A percentile compares a stretch with the other conserved stretches of the same genome.
Conservation (phyloP, 2,329 filamentous ascomycete species). For the Botrytis paeoniae region DNA sequence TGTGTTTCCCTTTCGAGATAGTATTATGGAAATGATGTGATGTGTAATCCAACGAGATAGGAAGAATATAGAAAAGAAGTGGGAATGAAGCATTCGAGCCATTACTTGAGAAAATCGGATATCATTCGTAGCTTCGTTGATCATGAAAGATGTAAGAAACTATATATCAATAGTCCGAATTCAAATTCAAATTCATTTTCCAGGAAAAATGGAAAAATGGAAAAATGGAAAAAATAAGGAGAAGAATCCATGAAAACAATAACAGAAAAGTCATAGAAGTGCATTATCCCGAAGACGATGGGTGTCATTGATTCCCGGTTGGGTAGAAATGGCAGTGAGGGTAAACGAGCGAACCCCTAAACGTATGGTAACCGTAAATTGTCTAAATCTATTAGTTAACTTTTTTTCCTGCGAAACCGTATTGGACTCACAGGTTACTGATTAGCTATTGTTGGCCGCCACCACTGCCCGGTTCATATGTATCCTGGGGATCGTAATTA, state of each 20-base stretch:
- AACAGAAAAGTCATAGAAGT: neutral
- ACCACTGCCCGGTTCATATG: neutral
- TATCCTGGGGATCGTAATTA: neutral
- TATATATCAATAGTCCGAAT: neutral
- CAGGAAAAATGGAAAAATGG: too few species aligned
- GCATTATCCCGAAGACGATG: neutral
- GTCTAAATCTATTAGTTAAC: neutral
- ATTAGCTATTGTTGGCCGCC: neutral
- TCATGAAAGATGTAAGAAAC: too few species aligned
- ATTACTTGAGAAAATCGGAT: neutral
- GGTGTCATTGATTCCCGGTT: neutral
- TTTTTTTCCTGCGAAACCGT: too few species aligned
- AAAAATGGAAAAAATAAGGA: too few species aligned
- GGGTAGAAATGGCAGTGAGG: neutral
- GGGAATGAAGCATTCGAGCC: neutral
- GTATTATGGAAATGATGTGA: too few species aligned
- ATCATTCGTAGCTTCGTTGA: neutral
- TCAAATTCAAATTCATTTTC: too few species aligned
- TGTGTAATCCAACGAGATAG: too few species aligned
- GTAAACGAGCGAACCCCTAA: constrained; percentile 9
- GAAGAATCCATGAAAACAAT: too few species aligned
- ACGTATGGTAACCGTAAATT: neutral
- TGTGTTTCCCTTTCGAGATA: neutral
- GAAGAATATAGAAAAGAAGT: too few species aligned
- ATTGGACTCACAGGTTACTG: neutral